Evolutionary conservation across 108 stramenopile species (phyloP), one percentile per base, ranked within the genome.

Genomic region (Pseudonitzschia delicatissima): DNA sequence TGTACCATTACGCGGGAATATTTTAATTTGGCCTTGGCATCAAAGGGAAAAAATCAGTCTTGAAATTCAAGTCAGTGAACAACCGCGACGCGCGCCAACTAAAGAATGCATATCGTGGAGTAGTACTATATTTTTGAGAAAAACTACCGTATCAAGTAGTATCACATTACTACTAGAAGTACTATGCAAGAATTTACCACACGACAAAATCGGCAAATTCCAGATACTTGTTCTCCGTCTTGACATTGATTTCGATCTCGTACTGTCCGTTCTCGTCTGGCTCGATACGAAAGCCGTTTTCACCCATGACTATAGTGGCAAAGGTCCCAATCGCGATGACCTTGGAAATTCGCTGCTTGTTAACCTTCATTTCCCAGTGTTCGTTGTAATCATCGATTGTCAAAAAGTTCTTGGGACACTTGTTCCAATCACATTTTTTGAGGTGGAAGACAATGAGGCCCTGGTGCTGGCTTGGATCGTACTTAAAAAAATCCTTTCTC

Each of bases 361-460:
- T 76, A 2, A 76, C 39, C 23, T 57, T 64, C 63, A 76, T 69
- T 21, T 69, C 57, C 55, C 63, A 49, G 17, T 33, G 25, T 26
- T 69, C 55, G 11, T 57, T 25, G 53, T 61, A 45, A 26, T 61
- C 62, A 15, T 72, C 60, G 28, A 47, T 17, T 26, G 53, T 25
- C 34, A 79, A 8, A 9, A 68, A 40, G 6, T 44, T 64, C 2
- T 53, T 28, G 2, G 48, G 34, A 45, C 72, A 74, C 28, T 70
- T 66, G 5, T 61, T 66, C 77, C 77, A 82, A 55, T 34, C 62
- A 45, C 74, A 78, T 31, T 5, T 18, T 11, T 40, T 45, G 18
- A 67, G 55, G 39, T 62, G 66, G 4, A 82, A 11, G 26, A 69
- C 45, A 18, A 82, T 50, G 18, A 71, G 48, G 12, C 82, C 82